Conservation (phyloP, 208 protist species). For the Trypanosoma avium region DNA sequence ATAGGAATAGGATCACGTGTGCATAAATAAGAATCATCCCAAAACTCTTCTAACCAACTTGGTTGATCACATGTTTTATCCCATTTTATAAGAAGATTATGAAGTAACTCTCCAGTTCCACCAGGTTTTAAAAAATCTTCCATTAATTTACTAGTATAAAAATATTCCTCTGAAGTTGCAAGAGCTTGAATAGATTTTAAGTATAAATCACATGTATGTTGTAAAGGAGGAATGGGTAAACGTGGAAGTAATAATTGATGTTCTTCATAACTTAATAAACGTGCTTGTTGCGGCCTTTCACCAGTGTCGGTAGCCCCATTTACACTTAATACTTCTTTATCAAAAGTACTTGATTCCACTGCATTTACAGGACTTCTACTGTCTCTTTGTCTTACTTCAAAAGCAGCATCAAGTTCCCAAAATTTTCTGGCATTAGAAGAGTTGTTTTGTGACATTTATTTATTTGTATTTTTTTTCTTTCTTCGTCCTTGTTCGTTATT, state of each 20-base stretch:
- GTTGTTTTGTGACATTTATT: slow-evolving; percentile 7
- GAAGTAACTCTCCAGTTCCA: slow-evolving; percentile 29
- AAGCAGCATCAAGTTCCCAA: slow-evolving; percentile 22
- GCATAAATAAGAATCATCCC: slow-evolving; percentile 43
- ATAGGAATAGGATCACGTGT: slow-evolving; percentile 39
- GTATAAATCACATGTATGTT: slow-evolving; percentile 35
- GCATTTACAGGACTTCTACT: slow-evolving; percentile 16
- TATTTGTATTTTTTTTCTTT: slow-evolving; percentile 27
- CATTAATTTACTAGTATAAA: slow-evolving; percentile 11
- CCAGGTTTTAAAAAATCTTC: slow-evolving; percentile 28
- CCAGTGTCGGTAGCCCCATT: slow-evolving; percentile 19
- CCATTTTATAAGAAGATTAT: slow-evolving; percentile 28
- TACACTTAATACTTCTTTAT: slow-evolving; percentile 22
- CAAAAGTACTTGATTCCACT: slow-evolving; percentile 7
- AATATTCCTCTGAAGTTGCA: slow-evolving; percentile 35
- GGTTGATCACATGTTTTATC: slow-evolving; percentile 21
- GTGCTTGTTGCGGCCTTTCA: neutral
- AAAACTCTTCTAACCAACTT: slow-evolving; percentile 39
- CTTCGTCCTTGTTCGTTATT: neutral
- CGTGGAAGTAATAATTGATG: slow-evolving; percentile 29
- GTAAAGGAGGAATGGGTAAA: slow-evolving; percentile 32
- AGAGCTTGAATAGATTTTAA: slow-evolving; percentile 34
- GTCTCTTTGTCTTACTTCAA: slow-evolving; percentile 1
- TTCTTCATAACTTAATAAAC: slow-evolving; percentile 13
- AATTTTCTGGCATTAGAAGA: slow-evolving; percentile 12